Evolutionary conservation across 192 early-diverging fungal genomes (phyloP).

Genomic region (Mortierella claussenii): DNA sequence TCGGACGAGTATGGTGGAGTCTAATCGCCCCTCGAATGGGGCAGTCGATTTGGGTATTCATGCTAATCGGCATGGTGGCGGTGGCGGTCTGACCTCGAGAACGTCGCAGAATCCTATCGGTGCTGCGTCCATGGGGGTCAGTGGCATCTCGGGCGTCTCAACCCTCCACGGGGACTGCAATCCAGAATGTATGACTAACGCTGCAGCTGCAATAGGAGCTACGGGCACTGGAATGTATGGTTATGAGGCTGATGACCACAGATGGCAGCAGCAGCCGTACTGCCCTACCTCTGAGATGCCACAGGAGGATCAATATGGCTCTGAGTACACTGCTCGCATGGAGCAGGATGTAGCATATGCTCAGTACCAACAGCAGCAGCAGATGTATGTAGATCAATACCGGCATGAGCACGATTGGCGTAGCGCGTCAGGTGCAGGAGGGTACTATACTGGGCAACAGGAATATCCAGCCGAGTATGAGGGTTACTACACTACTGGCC

Average conservation of each 20-base stretch:
- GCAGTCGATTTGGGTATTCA: neutral
- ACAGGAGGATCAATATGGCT: constrained; percentile 16
- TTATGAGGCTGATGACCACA: constrained; percentile 1
- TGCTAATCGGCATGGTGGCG: neutral
- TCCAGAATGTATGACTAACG: neutral
- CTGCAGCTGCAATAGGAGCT: neutral
- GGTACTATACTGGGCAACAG: neutral
- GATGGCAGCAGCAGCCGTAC: constrained; percentile 7
- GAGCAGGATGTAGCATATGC: constrained; percentile 4
- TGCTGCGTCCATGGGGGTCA: neutral
- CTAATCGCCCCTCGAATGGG: neutral
- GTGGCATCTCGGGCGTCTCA: constrained; percentile 3
- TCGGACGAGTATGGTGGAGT: constrained; percentile 7
- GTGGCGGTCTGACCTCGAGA: neutral
- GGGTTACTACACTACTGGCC: neutral
- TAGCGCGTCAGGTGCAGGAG: neutral
- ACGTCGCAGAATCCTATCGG: constrained; percentile 4
- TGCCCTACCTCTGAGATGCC: neutral
- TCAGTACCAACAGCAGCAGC: constrained; percentile 21
- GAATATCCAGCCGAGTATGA: neutral
- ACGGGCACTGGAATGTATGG: constrained; percentile 7
- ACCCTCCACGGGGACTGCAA: no score
- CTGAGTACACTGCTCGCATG: neutral
- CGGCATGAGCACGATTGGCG: no score
- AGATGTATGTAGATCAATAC: neutral